Percentiles rank a stretch among this genome's conserved stretches.
Conservation (phyloP, 495 filamentous ascomycete species). For the Neurospora sp. region DNA sequence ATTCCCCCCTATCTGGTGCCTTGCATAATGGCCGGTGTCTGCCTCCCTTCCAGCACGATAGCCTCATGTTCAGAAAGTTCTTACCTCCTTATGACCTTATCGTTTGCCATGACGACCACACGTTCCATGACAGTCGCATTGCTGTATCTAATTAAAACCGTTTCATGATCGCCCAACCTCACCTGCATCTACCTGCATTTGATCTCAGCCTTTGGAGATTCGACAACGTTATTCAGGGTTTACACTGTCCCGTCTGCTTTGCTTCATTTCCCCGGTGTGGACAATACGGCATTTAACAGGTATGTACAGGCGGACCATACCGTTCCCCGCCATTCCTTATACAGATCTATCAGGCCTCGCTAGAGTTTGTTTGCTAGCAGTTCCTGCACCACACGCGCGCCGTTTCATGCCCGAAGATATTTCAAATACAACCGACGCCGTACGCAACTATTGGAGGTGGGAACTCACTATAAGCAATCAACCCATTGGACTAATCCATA, state of each 20-base stretch:
- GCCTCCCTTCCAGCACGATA: background rate
- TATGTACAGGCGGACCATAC: background rate
- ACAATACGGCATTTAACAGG: background rate
- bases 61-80: background rate
- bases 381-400: background rate
- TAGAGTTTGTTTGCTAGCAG: background rate
- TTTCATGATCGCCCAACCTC: background rate
- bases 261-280: background rate
- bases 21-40: background rate
- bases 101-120: background rate
- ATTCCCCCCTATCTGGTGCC: background rate
- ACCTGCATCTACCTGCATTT: background rate
- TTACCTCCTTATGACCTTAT: background rate
- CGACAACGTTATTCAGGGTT: background rate
- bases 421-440: background rate
- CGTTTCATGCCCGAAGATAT: background rate
- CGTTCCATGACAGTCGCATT: background rate
- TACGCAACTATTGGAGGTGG: background rate
- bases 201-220: background rate
- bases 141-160: background rate
- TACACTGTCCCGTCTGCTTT: background rate
- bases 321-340: background rate
- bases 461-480: background rate
- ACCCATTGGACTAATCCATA: background rate
- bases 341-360: background rate